Evolutionary conservation across 139 green algal genomes (phyloP).

Genomic region (Volvox reticuliferus): DNA sequence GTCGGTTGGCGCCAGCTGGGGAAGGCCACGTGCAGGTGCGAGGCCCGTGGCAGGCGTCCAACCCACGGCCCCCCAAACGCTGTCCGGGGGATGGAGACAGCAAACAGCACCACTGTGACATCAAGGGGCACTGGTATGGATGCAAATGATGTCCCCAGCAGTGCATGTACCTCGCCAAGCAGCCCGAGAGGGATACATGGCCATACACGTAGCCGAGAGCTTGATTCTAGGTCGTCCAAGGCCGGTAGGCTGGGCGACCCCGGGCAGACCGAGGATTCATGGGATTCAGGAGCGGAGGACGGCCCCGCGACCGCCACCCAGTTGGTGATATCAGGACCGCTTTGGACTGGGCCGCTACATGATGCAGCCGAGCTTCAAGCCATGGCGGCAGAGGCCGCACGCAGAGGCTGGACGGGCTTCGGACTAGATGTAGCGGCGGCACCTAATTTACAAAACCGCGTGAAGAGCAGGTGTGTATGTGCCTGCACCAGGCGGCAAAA

Average conservation of each 20-base stretch:
- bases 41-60: neutral
- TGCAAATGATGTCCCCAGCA: too few species aligned
- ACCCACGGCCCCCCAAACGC: neutral
- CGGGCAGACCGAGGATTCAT: too few species aligned
- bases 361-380: slow-evolving; percentile 53
- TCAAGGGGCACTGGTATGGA: too few species aligned
- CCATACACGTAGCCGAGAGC: too few species aligned
- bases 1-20: slow-evolving; percentile 50
- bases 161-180: too few species aligned
- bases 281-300: neutral
- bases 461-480: slow-evolving; percentile 20
- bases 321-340: slow-evolving; percentile 61
- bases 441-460: neutral
- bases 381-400: slow-evolving; percentile 53
- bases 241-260: too few species aligned
- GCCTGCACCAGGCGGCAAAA: too few species aligned
- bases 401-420: slow-evolving; percentile 53
- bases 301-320: neutral
- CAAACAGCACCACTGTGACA: too few species aligned
- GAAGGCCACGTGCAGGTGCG: slow-evolving; percentile 30
- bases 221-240: too few species aligned
- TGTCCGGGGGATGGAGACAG: too few species aligned
- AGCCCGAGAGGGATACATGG: too few species aligned
- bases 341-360: slow-evolving; percentile 72
- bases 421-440: neutral